Conservation (phyloP, 257 asterid species). For the Handroanthus guayacan region DNA sequence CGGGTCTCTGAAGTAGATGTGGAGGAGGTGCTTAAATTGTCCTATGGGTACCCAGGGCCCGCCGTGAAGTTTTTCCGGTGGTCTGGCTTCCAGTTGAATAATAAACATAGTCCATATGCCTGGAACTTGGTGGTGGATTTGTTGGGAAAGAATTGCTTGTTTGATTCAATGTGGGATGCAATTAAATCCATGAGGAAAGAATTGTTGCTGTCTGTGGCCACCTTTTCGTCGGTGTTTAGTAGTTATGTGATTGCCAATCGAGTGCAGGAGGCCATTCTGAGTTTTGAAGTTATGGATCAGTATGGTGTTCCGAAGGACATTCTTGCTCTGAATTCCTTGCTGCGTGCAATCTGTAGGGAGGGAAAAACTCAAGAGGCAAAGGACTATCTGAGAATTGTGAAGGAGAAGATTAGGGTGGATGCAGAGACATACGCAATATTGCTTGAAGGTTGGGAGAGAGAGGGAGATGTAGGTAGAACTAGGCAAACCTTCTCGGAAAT, state of each 20-base stretch:
- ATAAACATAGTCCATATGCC: constrained; percentile 52
- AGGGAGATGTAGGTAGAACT: constrained; percentile 50
- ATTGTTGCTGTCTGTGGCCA: constrained; percentile 51
- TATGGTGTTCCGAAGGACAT: constrained; percentile 54
- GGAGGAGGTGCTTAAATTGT: constrained; percentile 63
- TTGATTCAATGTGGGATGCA: constrained; percentile 91
- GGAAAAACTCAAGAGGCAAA: constrained; percentile 57
- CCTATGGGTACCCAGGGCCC: constrained; percentile 55
- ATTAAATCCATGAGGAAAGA: constrained; percentile 67
- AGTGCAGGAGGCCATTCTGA: constrained; percentile 57
- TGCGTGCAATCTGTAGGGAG: constrained; percentile 59
- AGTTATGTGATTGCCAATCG: constrained; percentile 59
- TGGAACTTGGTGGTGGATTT: constrained; percentile 79
- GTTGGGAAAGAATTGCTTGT: constrained; percentile 64
- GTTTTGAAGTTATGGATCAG: constrained; percentile 66
- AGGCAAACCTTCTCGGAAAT: constrained; percentile 58
- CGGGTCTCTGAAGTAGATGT: constrained; percentile 60
- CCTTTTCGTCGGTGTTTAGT: constrained; percentile 60
- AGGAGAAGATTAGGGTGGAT: constrained; percentile 50
- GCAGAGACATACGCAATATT: constrained; percentile 63
- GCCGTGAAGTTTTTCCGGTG: constrained; percentile 77
- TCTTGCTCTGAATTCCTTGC: constrained; percentile 56
- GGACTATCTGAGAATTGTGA: constrained; percentile 46
- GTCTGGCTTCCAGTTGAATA: constrained; percentile 58
- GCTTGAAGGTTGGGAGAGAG: constrained; percentile 75